Base-by-base conservation (phyloP, 768 basidiomycete genomes). In the Cyathus striatus region DNA sequence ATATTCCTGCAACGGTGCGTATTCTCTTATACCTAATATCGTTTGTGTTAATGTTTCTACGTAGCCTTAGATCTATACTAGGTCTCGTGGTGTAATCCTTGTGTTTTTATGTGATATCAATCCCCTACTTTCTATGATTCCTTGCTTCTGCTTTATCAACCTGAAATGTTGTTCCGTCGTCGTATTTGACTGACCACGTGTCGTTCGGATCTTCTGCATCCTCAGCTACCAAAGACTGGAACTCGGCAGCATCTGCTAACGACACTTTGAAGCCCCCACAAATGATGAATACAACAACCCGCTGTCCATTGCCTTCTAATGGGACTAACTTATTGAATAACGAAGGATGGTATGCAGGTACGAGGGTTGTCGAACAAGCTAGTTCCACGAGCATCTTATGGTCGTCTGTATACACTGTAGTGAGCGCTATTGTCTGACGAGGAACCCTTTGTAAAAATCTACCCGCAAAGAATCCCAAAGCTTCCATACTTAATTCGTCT, bases 371-470 rank as follows among this genome's bases (percentile, higher is more conserved):
- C 4, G 85, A 70, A 49, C 86, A 88, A 1, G 88, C 82, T 18
- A 90, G 67, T 51, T 90, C 86, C 7, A 85, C 77, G 20, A 89
- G 65, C 43, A 81, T 64, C 58, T 86, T 86, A 54, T 90, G 86
- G 46, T 87, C 84, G 48, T 85, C 87, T 86, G 49, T 12, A 12
- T 43, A 16, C 37, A 43, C 30, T n/a, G n/a, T n/a, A n/a, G n/a
- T n/a, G n/a, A n/a, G n/a, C n/a, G n/a, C n/a, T n/a, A 23, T n/a
- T 14, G 24, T 56, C 33, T 49, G 44, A 38, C 38, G 14, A 21
- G 24, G 7, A 18, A 26, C 17, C 12, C 37, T 33, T 18, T 24
- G 3, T 16, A 25, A 38, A 42, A 18, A 53, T 75, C 49, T 52
- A 87, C 86, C 73, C 49, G 80, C 76, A 51, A 89, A 86, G 7